Evolutionary conservation across 345 rosid genomes (phyloP).

Genomic region (Eucalyptus lansdowneana): DNA sequence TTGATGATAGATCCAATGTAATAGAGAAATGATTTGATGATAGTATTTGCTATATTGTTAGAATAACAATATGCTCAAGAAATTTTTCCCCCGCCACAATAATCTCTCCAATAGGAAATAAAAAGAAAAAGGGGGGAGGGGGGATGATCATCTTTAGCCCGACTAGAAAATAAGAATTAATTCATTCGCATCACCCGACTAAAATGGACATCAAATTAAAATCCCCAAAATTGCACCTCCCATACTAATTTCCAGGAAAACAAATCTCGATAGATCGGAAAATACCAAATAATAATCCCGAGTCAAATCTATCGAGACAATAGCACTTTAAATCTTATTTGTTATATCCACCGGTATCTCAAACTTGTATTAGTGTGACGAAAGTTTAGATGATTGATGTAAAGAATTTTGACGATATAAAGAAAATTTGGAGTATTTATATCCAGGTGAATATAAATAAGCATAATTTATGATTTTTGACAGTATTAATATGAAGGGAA

Average conservation of each 20-base stretch:
- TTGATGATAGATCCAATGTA: too few species aligned
- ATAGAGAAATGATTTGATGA: too few species aligned
- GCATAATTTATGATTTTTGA: neutral
- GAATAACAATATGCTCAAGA: too few species aligned
- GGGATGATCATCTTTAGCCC: neutral
- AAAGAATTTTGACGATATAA: neutral
- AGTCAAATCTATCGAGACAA: rapidly evolving
- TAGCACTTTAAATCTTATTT: neutral
- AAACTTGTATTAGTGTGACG: neutral
- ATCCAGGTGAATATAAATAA: neutral
- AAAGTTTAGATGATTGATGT: neutral
- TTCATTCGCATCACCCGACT: neutral
- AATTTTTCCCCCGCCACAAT: neutral
- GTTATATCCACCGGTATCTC: too few species aligned
- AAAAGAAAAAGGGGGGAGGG: neutral
- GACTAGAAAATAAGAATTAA: neutral
- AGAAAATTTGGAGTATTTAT: neutral
- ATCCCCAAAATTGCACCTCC: neutral
- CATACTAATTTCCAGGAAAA: neutral
- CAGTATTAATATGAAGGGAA: neutral
- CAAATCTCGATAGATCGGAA: neutral
- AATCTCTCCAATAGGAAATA: neutral
- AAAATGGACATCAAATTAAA: neutral
- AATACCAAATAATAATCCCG: neutral
- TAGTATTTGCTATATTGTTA: too few species aligned